Evolutionary conservation across 352 stramenopile species (phyloP).

Genomic region (Globisporangium cystogenes): DNA sequence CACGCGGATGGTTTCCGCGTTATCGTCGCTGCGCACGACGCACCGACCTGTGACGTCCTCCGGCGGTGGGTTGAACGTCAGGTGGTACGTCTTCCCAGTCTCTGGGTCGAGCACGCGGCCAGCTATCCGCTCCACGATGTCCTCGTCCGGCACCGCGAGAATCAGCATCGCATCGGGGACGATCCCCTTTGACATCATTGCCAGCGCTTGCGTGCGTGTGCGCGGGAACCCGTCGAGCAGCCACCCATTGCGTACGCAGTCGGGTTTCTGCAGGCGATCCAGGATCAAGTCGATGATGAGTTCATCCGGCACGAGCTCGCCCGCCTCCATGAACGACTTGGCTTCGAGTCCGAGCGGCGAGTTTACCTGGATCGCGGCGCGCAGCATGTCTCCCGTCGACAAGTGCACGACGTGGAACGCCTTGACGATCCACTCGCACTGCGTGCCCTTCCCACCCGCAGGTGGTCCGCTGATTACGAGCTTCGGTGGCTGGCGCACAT

Average conservation of each 20-base stretch:
- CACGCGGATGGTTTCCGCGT: slow-evolving; percentile 84
- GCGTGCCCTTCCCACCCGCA: slow-evolving; percentile 94
- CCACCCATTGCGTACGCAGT: slow-evolving; percentile 72
- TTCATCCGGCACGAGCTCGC: slow-evolving; percentile 91
- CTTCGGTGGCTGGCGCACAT: slow-evolving; percentile 37
- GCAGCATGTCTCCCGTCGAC: slow-evolving; percentile 94
- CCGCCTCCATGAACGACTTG: slow-evolving; percentile 91
- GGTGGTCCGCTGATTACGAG: slow-evolving; percentile 92
- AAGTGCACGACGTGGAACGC: slow-evolving; percentile 93
- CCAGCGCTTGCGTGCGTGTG: slow-evolving; percentile 78
- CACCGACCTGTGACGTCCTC: slow-evolving; percentile 56
- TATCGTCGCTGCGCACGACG: slow-evolving; percentile 82
- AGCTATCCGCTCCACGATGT: slow-evolving; percentile 92
- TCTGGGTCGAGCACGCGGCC: slow-evolving; percentile 89
- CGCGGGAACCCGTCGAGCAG: slow-evolving; percentile 96
- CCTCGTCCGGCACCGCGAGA: slow-evolving; percentile 92
- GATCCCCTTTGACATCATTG: slow-evolving; percentile 53
- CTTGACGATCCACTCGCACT: slow-evolving; percentile 91
- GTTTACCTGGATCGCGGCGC: slow-evolving; percentile 75
- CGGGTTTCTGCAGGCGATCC: slow-evolving; percentile 61
- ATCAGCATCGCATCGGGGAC: slow-evolving; percentile 92
- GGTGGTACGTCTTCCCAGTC: slow-evolving; percentile 92
- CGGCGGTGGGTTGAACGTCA: slow-evolving; percentile 78
- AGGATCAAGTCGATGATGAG: slow-evolving; percentile 94
- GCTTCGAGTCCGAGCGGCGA: slow-evolving; percentile 65